These are phyloP conservation scores for Fraxinus latifolia DNA, from an alignment of 305 asterid species.

Conservation along the genomic window DNA sequence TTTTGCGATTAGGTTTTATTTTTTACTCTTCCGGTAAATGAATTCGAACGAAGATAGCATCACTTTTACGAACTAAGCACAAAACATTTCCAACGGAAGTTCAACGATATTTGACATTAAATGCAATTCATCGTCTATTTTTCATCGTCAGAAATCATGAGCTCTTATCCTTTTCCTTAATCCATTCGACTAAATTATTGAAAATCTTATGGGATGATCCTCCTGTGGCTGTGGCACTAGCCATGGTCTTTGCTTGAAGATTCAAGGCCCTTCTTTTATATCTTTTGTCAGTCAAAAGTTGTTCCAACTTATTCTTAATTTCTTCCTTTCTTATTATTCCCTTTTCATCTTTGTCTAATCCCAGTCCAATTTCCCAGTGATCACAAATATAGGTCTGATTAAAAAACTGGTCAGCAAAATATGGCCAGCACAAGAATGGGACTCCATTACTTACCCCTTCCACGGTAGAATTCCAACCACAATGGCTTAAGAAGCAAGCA, in stretches of 20 bases:
- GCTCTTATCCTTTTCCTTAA: slow-evolving; percentile 26
- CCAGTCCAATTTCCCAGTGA: slow-evolving; percentile 53
- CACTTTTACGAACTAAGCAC: neutral
- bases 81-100: neutral
- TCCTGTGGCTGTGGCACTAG: slow-evolving; percentile 21
- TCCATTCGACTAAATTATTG: slow-evolving; percentile 40
- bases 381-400: slow-evolving; percentile 49
- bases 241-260: slow-evolving; percentile 33
- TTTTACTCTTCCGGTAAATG: neutral
- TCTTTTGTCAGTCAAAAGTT: slow-evolving; percentile 29
- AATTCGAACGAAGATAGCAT: neutral
- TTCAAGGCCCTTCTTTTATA: slow-evolving; percentile 40
- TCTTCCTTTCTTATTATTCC: slow-evolving; percentile 44
- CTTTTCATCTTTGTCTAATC: slow-evolving; percentile 37
- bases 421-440: slow-evolving; percentile 71
- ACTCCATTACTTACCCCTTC: slow-evolving; percentile 52
- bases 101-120: neutral
- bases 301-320: slow-evolving; percentile 40
- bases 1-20: neutral
- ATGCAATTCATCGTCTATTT: neutral
- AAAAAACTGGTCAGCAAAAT: slow-evolving; percentile 59
- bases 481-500: slow-evolving; percentile 59
- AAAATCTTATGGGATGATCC: slow-evolving; percentile 39
- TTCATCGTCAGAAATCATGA: neutral
- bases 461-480: slow-evolving; percentile 70